phyloP scores from a whole-genome alignment of 2,329 filamentous ascomycete species.

The Dactylella cylindrospora region DNA sequence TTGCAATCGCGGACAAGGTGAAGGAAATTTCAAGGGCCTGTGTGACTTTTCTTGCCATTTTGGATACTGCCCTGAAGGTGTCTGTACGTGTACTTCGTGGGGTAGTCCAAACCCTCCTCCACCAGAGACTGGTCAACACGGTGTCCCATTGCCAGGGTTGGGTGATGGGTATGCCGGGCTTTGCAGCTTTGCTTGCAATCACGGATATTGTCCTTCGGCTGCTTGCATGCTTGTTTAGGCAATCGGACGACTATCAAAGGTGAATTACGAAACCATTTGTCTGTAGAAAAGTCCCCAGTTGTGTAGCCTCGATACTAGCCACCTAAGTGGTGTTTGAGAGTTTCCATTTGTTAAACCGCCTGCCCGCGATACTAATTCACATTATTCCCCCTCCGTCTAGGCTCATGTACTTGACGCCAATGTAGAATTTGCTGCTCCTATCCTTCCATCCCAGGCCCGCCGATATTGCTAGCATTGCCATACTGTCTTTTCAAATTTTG shows the following conservation, averaged over 20 bases:
- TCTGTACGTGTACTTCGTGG: slow-evolving; percentile 47
- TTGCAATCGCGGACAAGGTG: slow-evolving; percentile 48
- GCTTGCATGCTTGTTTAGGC: slow-evolving; percentile 39
- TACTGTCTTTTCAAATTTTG: no score
- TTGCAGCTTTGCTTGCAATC: slow-evolving; percentile 56
- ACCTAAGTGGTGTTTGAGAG: no score
- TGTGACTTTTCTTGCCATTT: slow-evolving; percentile 50
- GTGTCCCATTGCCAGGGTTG: slow-evolving; percentile 51
- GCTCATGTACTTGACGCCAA: no score
- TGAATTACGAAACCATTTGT: no score
- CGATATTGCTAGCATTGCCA: no score
- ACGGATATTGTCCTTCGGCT: slow-evolving; percentile 55
- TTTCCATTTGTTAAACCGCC: no score
- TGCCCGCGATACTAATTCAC: no score
- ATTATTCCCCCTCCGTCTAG: no score
- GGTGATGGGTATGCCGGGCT: slow-evolving; percentile 54
- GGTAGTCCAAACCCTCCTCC: slow-evolving; percentile 42
- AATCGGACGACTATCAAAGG: not conserved
- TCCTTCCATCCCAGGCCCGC: no score
- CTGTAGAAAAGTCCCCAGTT: no score
- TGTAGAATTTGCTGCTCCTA: no score
- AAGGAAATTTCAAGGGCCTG: slow-evolving; percentile 52
- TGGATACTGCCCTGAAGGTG: slow-evolving; percentile 47
- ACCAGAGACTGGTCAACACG: slow-evolving; percentile 48
- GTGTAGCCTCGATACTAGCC: no score